Evolutionary conservation across 2,329 filamentous ascomycete species (phyloP).

Genomic region (Aureobasidium sp.): DNA sequence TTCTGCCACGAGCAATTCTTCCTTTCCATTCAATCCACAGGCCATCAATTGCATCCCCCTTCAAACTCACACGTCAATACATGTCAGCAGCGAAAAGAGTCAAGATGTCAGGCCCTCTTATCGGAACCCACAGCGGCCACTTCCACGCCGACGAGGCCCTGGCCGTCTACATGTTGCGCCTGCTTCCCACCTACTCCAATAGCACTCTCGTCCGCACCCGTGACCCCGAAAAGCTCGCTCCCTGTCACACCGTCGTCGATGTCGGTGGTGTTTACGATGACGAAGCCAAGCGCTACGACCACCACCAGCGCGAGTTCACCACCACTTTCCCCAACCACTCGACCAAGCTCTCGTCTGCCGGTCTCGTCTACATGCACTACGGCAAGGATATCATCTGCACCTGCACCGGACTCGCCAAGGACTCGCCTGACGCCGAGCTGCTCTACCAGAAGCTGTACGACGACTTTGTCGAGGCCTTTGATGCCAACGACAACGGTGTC

Average conservation of each 20-base stretch:
- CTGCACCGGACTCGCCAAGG: constrained; percentile 51
- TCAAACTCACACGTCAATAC: background rate
- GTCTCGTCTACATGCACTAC: constrained; percentile 93
- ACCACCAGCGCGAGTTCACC: constrained; percentile 88
- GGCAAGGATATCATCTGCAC: constrained; percentile 73
- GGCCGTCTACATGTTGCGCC: constrained; percentile 89
- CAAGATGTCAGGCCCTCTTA: constrained; percentile 62
- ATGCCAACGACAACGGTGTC: constrained; percentile 96
- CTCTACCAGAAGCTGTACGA: constrained; percentile 86
- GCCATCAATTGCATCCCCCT: background rate
- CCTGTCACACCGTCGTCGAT: constrained; percentile 92
- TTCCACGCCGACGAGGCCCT: constrained; percentile 99
- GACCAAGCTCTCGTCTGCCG: constrained; percentile 90
- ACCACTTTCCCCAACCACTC: constrained; percentile 73
- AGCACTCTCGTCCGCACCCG: constrained; percentile 77
- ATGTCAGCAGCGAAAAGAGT: constrained; percentile 59
- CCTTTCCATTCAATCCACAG: background rate
- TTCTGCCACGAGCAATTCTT: constrained; percentile 6
- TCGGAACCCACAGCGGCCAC: constrained; percentile 95
- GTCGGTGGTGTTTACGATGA: constrained; percentile 93
- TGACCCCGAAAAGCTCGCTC: constrained; percentile 66
- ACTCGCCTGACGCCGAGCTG: constrained; percentile 59
- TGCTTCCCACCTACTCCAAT: constrained; percentile 69
- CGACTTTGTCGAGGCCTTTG: constrained; percentile 89
- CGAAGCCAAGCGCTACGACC: constrained; percentile 72